Evolutionary conservation across 2,329 filamentous ascomycete genomes (phyloP).

Genomic region (Stenocarpella maydis): DNA sequence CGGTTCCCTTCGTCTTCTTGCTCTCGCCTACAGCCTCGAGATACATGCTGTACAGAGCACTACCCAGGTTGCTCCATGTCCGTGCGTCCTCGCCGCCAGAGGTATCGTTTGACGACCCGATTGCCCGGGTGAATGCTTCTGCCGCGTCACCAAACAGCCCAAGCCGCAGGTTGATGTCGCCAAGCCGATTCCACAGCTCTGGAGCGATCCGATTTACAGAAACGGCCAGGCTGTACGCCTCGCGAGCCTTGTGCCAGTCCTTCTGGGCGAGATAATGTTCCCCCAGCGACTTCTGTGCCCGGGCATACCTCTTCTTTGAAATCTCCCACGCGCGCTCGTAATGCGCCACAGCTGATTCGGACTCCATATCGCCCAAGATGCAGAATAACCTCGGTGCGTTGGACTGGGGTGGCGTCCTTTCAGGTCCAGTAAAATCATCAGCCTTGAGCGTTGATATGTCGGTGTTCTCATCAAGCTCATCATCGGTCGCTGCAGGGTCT

Average conservation of each 20-base stretch:
- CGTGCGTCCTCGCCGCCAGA: conserved; percentile 89
- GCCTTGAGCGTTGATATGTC: conserved; percentile 66
- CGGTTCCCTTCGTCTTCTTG: conserved; percentile 40
- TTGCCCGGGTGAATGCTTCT: conserved; percentile 82
- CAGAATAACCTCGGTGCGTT: conserved; percentile 91
- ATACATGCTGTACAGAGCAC: conserved; percentile 77
- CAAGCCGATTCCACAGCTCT: conserved; percentile 87
- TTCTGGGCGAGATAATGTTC: conserved; percentile 75
- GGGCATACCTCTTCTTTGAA: conserved; percentile 80
- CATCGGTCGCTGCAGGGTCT: conserved; percentile 41
- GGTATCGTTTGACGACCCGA: conserved; percentile 65
- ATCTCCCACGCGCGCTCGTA: conserved; percentile 91
- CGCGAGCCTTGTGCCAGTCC: conserved; percentile 73
- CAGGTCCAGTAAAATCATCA: conserved; percentile 65
- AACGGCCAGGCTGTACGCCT: conserved; percentile 81
- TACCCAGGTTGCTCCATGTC: conserved; percentile 94
- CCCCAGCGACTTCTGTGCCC: conserved; percentile 87
- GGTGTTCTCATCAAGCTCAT: conserved; percentile 60
- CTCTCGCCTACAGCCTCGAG: conserved; percentile 56
- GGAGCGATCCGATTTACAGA: conserved; percentile 82
- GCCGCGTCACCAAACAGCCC: conserved; percentile 80
- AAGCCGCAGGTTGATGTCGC: conserved; percentile 85
- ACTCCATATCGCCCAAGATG: conserved; percentile 89
- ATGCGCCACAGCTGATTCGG: conserved; percentile 66
- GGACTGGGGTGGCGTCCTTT: conserved; percentile 74